Base-by-base conservation (phyloP, 495 filamentous ascomycete genomes). In the Neurospora sp. region DNA sequence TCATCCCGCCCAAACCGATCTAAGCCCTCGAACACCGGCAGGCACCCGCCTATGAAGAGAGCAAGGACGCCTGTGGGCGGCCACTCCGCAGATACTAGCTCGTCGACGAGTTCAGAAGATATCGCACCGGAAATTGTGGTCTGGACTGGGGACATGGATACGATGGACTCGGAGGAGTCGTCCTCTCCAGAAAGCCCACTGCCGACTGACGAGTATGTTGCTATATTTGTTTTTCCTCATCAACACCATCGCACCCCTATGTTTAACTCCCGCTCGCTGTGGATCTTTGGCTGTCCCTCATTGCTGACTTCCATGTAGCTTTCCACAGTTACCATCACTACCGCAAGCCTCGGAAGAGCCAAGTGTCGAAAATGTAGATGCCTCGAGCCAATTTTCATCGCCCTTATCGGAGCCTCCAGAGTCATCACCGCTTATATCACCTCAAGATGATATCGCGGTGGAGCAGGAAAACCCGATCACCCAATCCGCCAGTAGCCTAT, bases 71-170 rank as follows among this genome's bases (percentile, higher is more conserved):
- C 74, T 70, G 9, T 76, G 74, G 44, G 72, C 77, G 7, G 62
- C 72, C 18, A 41, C 71, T 39, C 70, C 69, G 66, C 73, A 18
- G n/a, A 62, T 71, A 44, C 76, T 72, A 31, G 69, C 49, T 72
- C 42, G 16, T 39, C 18, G 11, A 41, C 37, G 62, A 49, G n/a
- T 20, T 54, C 66, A 7, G 80, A 81, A 40, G 74, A 80, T 27
- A 81, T 83, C 39, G 80, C 80, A 16, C 75, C 79, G 9, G 82
- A 83, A 74, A 83, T 83, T 23, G 75, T 83, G 6, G 82, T 83
- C 39, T 79, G 82, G 78, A 83, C 81, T 11, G 82, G 77, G 27
- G 73, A 78, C 5, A 82, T 82, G 80, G 76, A 81, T 31, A 69
- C 39, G 37, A 77, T 80, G 79, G 79, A 77, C 44, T 73, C 73